phyloP scores from a whole-genome alignment of 2,329 filamentous ascomycete genomes.

The Myotisia sp. region DNA sequence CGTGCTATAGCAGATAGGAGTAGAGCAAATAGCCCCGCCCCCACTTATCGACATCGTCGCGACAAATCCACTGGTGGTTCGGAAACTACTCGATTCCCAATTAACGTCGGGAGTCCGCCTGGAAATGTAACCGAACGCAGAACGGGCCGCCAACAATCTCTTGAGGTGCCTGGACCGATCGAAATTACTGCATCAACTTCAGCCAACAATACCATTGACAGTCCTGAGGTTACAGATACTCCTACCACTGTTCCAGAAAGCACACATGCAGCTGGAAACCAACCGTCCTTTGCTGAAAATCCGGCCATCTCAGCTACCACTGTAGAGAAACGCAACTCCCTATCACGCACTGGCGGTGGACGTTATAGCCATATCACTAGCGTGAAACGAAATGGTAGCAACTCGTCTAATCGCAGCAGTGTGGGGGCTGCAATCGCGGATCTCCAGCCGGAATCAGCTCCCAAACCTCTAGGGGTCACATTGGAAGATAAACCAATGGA shows the following conservation, averaged over 20 bases:
- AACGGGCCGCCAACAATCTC: slow-evolving; percentile 47
- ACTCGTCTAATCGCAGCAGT: slow-evolving; percentile 3
- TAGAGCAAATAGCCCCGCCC: slow-evolving; percentile 56
- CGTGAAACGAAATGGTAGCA: slow-evolving; percentile 36
- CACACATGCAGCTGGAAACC: slow-evolving; percentile 21
- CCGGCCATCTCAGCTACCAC: slow-evolving; percentile 16
- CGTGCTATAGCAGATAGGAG: slow-evolving; percentile 59
- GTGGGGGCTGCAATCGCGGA: slow-evolving; percentile 22
- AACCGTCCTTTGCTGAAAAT: not conserved
- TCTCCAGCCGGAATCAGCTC: slow-evolving; percentile 11
- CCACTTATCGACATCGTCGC: slow-evolving; percentile 48
- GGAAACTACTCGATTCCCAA: slow-evolving; percentile 67
- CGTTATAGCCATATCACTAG: slow-evolving; percentile 37
- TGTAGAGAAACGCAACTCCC: slow-evolving; percentile 52
- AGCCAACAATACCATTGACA: slow-evolving; percentile 17
- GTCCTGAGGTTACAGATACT: slow-evolving; percentile 19
- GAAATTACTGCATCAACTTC: slow-evolving; percentile 26
- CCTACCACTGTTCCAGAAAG: slow-evolving; percentile 16
- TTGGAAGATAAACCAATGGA: slow-evolving; percentile 67
- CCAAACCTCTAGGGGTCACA: slow-evolving; percentile 41
- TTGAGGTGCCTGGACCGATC: slow-evolving; percentile 62
- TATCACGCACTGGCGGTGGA: slow-evolving; percentile 40
- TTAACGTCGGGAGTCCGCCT: slow-evolving; percentile 52
- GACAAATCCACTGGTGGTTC: slow-evolving; percentile 55
- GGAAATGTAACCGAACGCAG: slow-evolving; percentile 35